These are phyloP conservation scores for Candida manassasensis DNA, from an alignment of 805 yeast species.

Conservation along the genomic window DNA sequence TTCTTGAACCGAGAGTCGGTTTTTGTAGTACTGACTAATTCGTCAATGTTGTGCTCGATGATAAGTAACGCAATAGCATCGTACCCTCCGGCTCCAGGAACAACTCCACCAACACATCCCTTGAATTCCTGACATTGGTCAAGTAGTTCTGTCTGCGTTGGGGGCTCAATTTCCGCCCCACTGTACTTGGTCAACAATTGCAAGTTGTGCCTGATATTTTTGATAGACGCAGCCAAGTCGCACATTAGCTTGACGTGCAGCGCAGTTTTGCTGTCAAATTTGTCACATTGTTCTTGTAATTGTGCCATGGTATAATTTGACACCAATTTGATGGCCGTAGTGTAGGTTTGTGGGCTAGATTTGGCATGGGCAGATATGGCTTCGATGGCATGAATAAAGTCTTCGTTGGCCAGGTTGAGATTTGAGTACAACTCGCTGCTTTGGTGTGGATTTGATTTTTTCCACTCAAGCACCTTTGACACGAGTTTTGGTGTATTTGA, in stretches of 20 bases:
- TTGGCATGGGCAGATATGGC: slow-evolving; percentile 1
- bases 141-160: slow-evolving; percentile 63
- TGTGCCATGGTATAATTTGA: background rate
- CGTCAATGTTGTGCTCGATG: slow-evolving; percentile 37
- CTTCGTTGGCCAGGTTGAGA: slow-evolving; percentile 56
- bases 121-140: slow-evolving; percentile 43
- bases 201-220: slow-evolving; percentile 52
- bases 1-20: slow-evolving; percentile 28
- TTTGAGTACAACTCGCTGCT: slow-evolving; percentile 49
- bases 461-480: slow-evolving; percentile 70
- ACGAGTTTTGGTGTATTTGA: slow-evolving; percentile 94
- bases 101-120: slow-evolving; percentile 93
- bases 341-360: background rate
- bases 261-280: no score
- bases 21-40: slow-evolving; percentile 17
- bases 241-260: background rate
- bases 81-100: slow-evolving; percentile 98
- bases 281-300: background rate
- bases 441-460: slow-evolving; percentile 43
- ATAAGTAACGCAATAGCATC: slow-evolving; percentile 84
- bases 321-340: background rate
- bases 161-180: slow-evolving; percentile 88
- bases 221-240: slow-evolving; percentile 27
- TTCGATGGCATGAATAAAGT: slow-evolving; percentile 46
- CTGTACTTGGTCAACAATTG: slow-evolving; percentile 57